phyloP scores from a whole-genome alignment of 148 eudicot genomes.

The Pouteria glomerata region DNA sequence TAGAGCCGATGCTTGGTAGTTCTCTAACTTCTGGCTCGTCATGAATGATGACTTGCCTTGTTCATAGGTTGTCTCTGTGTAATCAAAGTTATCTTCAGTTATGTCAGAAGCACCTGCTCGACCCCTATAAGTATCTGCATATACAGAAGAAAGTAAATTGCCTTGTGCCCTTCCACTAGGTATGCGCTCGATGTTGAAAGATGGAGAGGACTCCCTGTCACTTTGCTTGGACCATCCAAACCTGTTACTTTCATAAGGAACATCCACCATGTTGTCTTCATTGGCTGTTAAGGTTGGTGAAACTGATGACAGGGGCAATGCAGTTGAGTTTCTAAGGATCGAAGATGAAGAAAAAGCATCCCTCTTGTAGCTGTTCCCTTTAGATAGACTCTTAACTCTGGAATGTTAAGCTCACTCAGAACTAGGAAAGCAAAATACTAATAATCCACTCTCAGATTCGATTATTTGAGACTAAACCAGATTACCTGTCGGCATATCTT shows the following conservation, averaged over 20 bases:
- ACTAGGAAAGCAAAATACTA: background rate
- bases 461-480: background rate
- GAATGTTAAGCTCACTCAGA: background rate
- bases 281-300: constrained; percentile 21
- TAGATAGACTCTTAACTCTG: constrained; percentile 83
- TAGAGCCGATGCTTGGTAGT: constrained; percentile 20
- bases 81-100: constrained; percentile 36
- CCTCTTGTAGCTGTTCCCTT: constrained; percentile 58
- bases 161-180: constrained; percentile 44
- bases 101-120: constrained; percentile 30
- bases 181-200: constrained; percentile 40
- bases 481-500: constrained; percentile 83
- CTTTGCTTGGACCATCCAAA: constrained; percentile 53
- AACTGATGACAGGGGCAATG: constrained; percentile 31
- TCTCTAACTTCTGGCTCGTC: constrained; percentile 30
- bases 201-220: constrained; percentile 39
- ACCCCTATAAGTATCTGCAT: constrained; percentile 25
- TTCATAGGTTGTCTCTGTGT: constrained; percentile 35
- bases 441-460: background rate
- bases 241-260: constrained; percentile 30
- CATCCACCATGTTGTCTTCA: constrained; percentile 31
- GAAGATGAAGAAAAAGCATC: constrained; percentile 35
- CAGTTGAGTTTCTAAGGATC: constrained; percentile 38
- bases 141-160: constrained; percentile 14
- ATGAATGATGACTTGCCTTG: constrained; percentile 29